phyloP scores from a whole-genome alignment of 192 early-diverging fungal genomes.

The Dissophora globulifera region DNA sequence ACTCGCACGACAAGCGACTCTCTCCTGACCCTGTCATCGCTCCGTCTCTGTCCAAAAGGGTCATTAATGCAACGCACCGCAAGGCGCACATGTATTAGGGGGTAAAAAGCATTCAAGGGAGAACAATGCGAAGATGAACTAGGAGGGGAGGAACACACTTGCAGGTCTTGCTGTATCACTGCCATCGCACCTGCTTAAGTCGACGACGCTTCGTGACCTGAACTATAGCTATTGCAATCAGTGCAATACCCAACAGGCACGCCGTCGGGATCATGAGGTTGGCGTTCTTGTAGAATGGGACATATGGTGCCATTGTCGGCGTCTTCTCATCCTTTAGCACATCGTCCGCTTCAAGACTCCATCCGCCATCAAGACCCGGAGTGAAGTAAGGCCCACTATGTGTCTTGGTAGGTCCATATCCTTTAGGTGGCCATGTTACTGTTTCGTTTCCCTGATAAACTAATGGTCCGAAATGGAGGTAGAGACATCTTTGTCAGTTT shows the following conservation, averaged over 20 bases:
- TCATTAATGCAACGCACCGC: no score
- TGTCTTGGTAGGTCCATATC: constrained; percentile 39
- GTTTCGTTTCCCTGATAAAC: constrained; percentile 27
- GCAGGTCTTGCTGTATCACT: constrained; percentile 7
- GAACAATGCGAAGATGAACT: no score
- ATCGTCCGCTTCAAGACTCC: background rate
- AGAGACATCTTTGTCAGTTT: no score
- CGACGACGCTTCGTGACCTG: constrained; percentile 28
- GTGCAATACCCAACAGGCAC: constrained; percentile 27
- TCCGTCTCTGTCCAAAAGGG: no score
- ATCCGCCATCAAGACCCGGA: constrained; percentile 14
- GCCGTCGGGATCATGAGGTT: constrained; percentile 35
- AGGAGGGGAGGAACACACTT: no score
- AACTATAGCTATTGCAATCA: constrained; percentile 11
- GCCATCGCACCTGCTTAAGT: constrained; percentile 27
- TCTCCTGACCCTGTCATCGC: no score
- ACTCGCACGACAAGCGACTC: no score
- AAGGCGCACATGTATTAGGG: no score
- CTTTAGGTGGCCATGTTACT: constrained; percentile 40
- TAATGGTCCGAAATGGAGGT: no score
- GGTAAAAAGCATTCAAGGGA: no score
- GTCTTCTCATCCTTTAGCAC: background rate
- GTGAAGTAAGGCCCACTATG: constrained; percentile 24
- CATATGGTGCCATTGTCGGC: constrained; percentile 4
- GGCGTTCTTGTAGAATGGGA: constrained; percentile 38